Evolutionary conservation across 108 stramenopile genomes (phyloP).

Genomic region (Cyclotella atomus): DNA sequence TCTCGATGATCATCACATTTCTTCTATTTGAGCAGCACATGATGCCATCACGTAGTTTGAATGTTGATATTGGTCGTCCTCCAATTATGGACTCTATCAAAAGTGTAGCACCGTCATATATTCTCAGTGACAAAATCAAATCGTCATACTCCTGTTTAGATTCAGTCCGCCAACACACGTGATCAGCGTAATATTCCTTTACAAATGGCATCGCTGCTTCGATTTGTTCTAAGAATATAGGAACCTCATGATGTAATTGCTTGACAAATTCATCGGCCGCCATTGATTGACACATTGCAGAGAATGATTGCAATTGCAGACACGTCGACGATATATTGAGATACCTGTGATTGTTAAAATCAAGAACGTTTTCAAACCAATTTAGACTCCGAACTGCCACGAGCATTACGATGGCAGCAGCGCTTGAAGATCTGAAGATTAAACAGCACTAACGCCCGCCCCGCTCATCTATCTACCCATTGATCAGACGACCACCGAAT

Average conservation of each 20-base stretch:
- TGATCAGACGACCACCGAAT: too few species aligned
- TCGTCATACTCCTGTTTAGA: slow-evolving; percentile 34
- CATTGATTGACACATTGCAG: too few species aligned
- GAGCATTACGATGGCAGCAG: too few species aligned
- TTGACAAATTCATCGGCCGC: not conserved
- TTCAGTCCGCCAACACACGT: slow-evolving; percentile 63
- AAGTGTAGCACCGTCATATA: slow-evolving; percentile 18
- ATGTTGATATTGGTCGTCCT: slow-evolving; percentile 56
- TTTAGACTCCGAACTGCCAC: too few species aligned
- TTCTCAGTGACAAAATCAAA: slow-evolving; percentile 23
- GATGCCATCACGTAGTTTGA: slow-evolving; percentile 15
- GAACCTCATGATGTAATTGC: not conserved
- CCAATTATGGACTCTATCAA: slow-evolving; percentile 60
- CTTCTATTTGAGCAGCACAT: not conserved
- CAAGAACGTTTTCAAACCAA: too few species aligned
- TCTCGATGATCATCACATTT: slow-evolving; percentile 46
- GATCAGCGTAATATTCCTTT: slow-evolving; percentile 42
- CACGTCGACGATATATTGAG: too few species aligned
- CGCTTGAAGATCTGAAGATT: too few species aligned
- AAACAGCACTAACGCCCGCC: too few species aligned
- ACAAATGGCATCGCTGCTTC: slow-evolving; percentile 15
- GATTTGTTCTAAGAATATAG: not conserved
- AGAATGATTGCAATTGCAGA: too few species aligned
- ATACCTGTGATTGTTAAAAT: too few species aligned
- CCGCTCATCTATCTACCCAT: too few species aligned